These are phyloP conservation scores for Sporothrix pseudoabietina DNA, from an alignment of 2,329 filamentous ascomycete genomes.

Conservation along the genomic window DNA sequence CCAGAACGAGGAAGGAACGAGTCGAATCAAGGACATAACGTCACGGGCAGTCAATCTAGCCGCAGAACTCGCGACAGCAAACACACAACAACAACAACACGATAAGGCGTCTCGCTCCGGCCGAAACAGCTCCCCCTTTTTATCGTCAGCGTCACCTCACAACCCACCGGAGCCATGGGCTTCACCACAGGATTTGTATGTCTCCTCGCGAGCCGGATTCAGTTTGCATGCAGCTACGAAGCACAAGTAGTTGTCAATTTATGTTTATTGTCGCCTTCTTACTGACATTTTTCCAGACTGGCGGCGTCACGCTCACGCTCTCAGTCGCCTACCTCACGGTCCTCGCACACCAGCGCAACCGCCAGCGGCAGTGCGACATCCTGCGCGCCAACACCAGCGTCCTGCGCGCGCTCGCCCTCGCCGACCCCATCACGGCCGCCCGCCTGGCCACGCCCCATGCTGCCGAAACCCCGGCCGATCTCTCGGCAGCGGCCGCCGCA, in stretches of 20 bases:
- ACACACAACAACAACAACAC: neutral
- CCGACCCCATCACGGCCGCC: constrained; percentile 46
- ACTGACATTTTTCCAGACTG: constrained; percentile 54
- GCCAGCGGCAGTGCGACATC: constrained; percentile 59
- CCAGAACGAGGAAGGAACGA: neutral
- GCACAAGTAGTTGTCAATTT: no score
- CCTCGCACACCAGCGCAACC: constrained; percentile 69
- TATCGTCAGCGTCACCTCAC: neutral
- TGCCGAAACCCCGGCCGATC: constrained; percentile 38
- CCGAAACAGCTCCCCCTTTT: neutral
- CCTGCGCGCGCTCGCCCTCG: constrained; percentile 53
- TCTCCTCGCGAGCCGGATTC: neutral
- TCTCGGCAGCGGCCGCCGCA: constrained; percentile 26
- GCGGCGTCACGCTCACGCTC: constrained; percentile 74
- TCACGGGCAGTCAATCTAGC: constrained; percentile 17
- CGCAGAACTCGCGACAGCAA: neutral
- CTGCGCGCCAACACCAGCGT: constrained; percentile 60
- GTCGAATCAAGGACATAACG: constrained; percentile 2
- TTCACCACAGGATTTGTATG: constrained; percentile 73
- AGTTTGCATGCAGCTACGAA: neutral
- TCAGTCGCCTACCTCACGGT: constrained; percentile 72
- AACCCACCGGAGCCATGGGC: constrained; percentile 57
- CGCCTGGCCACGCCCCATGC: constrained; percentile 39
- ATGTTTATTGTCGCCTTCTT: neutral
- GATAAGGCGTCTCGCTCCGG: neutral